phyloP scores from a whole-genome alignment of 192 early-diverging fungal species.

The Pecoramyces ruminantium region DNA sequence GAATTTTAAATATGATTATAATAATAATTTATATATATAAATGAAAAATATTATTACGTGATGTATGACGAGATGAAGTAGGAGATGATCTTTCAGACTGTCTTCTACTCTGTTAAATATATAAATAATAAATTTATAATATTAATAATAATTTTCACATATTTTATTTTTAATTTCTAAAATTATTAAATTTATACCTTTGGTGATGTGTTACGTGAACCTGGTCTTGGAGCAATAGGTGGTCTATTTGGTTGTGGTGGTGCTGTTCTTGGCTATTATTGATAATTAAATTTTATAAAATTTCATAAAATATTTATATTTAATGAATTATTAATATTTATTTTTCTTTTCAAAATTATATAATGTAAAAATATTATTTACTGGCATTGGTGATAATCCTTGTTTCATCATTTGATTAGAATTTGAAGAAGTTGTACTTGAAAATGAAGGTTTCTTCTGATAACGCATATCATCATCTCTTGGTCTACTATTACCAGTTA shows the following conservation, averaged over 20 bases:
- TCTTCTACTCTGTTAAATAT: background rate
- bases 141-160: too few relatives aligned
- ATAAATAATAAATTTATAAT: too few relatives aligned
- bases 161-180: too few relatives aligned
- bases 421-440: background rate
- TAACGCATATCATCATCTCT: background rate
- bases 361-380: too few relatives aligned
- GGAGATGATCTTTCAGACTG: constrained; percentile 8
- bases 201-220: background rate
- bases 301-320: too few relatives aligned
- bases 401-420: background rate
- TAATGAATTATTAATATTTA: too few relatives aligned
- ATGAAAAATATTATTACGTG: too few relatives aligned
- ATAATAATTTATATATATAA: too few relatives aligned
- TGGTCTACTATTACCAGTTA: background rate
- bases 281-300: too few relatives aligned
- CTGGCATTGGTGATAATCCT: background rate
- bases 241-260: constrained; percentile 1
- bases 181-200: too few relatives aligned
- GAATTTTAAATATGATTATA: too few relatives aligned
- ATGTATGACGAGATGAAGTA: background rate
- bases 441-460: background rate
- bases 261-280: background rate
- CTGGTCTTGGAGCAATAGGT: background rate
- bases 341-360: too few relatives aligned